Evolutionary conservation across 257 asterid genomes (phyloP).

Genomic region (Sherardia arvensis): DNA sequence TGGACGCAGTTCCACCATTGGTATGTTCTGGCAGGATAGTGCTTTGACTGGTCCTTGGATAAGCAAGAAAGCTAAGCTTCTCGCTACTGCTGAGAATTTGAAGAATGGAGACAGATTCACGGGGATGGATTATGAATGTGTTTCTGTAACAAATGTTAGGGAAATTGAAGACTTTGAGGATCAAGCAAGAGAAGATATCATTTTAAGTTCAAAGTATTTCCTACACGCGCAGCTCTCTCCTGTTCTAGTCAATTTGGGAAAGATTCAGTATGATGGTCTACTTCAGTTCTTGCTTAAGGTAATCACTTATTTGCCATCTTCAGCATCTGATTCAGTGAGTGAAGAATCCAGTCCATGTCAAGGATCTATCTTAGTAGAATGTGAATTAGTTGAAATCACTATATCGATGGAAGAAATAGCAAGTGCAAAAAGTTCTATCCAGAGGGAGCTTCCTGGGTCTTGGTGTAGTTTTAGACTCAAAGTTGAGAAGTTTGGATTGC

Average conservation of each 20-base stretch:
- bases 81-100: slow-evolving; percentile 65
- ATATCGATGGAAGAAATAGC: slow-evolving; percentile 36
- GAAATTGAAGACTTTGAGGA: slow-evolving; percentile 50
- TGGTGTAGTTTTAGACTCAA: slow-evolving; percentile 68
- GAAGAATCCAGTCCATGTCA: slow-evolving; percentile 42
- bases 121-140: slow-evolving; percentile 60
- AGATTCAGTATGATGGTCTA: slow-evolving; percentile 44
- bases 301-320: slow-evolving; percentile 32
- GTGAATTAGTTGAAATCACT: slow-evolving; percentile 45
- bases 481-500: slow-evolving; percentile 56
- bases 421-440: slow-evolving; percentile 36
- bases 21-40: slow-evolving; percentile 72
- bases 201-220: slow-evolving; percentile 57
- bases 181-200: slow-evolving; percentile 51
- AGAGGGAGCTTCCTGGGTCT: slow-evolving; percentile 78
- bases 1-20: slow-evolving; percentile 41
- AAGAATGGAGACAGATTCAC: slow-evolving; percentile 40
- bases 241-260: slow-evolving; percentile 34
- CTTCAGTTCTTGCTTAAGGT: slow-evolving; percentile 44
- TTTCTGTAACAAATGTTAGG: slow-evolving; percentile 64
- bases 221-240: slow-evolving; percentile 58
- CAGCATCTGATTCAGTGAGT: slow-evolving; percentile 32
- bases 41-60: slow-evolving; percentile 73
- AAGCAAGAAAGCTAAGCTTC: slow-evolving; percentile 63
- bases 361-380: slow-evolving; percentile 63